These are phyloP conservation scores for Chloranthus sessilifolius DNA, from an alignment of 164 flowering plant species.

Conservation along the genomic window DNA sequence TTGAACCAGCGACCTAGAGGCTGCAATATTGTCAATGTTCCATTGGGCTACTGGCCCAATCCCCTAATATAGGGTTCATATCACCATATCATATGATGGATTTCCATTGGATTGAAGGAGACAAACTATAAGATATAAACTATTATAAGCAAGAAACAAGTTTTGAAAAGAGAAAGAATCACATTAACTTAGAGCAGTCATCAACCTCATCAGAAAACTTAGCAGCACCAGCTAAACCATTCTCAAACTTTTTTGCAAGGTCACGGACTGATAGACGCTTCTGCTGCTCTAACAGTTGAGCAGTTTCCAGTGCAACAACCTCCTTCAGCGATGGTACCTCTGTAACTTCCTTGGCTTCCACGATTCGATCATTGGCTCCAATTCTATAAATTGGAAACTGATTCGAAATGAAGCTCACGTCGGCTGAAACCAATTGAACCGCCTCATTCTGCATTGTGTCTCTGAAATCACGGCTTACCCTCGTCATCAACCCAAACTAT, in stretches of 20 bases:
- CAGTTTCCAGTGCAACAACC: slow-evolving; percentile 72
- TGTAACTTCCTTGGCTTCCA: slow-evolving; percentile 61
- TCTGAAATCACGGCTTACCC: slow-evolving; percentile 63
- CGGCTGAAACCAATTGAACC: slow-evolving; percentile 61
- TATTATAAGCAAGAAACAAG: background rate
- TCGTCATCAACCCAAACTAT: slow-evolving; percentile 39
- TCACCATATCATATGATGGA: no score
- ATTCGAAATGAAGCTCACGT: slow-evolving; percentile 68
- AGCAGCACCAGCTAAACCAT: slow-evolving; percentile 83
- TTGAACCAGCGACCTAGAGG: no score
- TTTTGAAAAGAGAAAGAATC: background rate
- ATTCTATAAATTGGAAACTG: slow-evolving; percentile 76
- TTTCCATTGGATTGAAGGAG: no score
- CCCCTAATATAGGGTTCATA: no score
- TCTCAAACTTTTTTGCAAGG: slow-evolving; percentile 92
- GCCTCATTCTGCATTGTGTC: slow-evolving; percentile 42
- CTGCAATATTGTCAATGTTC: no score
- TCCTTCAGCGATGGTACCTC: slow-evolving; percentile 64
- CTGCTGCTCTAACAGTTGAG: slow-evolving; percentile 79
- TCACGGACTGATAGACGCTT: slow-evolving; percentile 95
- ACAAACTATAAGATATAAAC: no score
- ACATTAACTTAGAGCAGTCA: background rate
- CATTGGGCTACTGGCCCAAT: no score
- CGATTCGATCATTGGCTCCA: slow-evolving; percentile 63
- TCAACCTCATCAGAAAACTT: slow-evolving; percentile 87